Base-by-base conservation (phyloP, 768 basidiomycete species). In the Tricholoma hemisulphureum region DNA sequence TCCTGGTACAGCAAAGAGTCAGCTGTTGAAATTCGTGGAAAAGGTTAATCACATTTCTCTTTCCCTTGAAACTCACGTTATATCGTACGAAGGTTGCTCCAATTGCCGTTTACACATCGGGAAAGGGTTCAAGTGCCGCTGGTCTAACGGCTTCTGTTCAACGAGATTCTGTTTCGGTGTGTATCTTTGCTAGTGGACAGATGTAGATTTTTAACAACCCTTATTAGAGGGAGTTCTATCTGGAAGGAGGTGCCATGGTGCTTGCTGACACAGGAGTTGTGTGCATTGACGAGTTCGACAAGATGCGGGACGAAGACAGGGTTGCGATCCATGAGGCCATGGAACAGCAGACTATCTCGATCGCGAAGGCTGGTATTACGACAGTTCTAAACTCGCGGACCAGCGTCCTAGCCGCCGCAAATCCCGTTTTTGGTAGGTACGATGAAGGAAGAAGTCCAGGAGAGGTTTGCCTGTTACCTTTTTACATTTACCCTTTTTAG, bases 261-360 rank as follows among this genome's bases (percentile, higher is more conserved):
- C 84, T 98, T 34, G 97, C 97, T 1, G 97, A 99, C 69, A 92
- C 92, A 11, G 97, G 97, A 26, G 95, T 99, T 13, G 97, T 98
- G 35, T 98, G 97, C 68, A 99, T 99, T 67, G 97, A 99, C 65
- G 97, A 99, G 71, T 99, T 99, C 65, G 97, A 99, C 76, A 99
- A 99, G 78, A 99, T 99, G 97, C 82, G 96, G 35, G 97, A 99
- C 64, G 96, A 98, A 73, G 97, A 99, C 71, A 87, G 97, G 55
- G 97, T 98, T 4, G 97, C 97, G 0, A 98, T 98, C 58, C 97
- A 98, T 73, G 97, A 98, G 76, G 97, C 96, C 13, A 99, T 99
- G 97, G 97, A 99, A 67, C 97, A 99, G 68, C 96, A 98, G 68
- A 99, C 97, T 0, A 98, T 99, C 64, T 98, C 97, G 2, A 98